Evolutionary conservation across 768 basidiomycete genomes (phyloP), one percentile per base, ranked within the genome.

Genomic region (Boletellus ananiceps): DNA sequence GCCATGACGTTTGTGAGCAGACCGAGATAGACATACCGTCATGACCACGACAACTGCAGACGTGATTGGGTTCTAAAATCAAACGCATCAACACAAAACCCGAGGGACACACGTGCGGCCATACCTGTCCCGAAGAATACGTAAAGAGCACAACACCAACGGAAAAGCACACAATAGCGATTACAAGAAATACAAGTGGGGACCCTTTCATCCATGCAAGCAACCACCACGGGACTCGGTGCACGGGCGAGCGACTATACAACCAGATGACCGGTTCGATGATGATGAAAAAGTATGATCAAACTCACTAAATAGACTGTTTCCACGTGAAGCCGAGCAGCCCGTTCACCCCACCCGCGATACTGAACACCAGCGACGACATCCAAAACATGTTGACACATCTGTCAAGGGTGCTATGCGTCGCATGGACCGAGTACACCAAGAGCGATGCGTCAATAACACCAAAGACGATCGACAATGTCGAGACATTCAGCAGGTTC

Each of bases 171-270:
- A 84, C 84, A 21, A 90, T 87, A 21, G 88, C 87, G 55, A 87
- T 74, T 37, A 90, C 86, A 43, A 91, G 79, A 68, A 90, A 88
- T 46, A 89, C 83, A 31, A 91, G 74, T 8, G 88, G 88, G 1
- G 86, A 87, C 12, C 86, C 75, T 61, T 89, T 90, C 71, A 90
- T 88, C 86, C 86, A 91, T 55, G 86, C 83, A 18, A 78, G 60
- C 14, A 79, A 64, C 77, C 77, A 78, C 78, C 77, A 77, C 5
- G 77, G 78, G 12, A 79, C 76, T 31, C 75, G 71, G 45, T 79
- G 73, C 16, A 73, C 62, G 21, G 78, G 77, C 2, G 77, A 79
- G 31, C 77, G 78, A 54, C 76, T 57, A 31, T 35, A 35, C 11
- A 19, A 37, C 8, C 40, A 38, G 21, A 29, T 29, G 7, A 29